Conservation (phyloP, 2,329 filamentous ascomycete genomes). For the Onygena corvina region DNA sequence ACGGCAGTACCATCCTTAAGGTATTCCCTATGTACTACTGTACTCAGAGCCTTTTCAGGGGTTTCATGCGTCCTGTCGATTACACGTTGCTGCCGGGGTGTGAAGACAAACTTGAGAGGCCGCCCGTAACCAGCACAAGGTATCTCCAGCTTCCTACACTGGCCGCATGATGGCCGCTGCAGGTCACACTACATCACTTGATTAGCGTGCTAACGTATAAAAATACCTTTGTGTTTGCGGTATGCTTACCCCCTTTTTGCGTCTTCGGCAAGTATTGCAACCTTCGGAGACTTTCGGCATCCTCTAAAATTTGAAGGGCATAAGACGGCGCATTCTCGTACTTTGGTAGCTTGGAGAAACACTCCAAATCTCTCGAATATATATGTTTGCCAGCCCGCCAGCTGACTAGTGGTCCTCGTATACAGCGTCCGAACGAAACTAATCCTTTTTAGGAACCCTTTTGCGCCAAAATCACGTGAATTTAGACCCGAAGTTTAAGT, state of each 20-base stretch:
- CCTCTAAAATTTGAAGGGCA: background rate
- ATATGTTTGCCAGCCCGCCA: background rate
- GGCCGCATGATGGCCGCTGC: conserved; percentile 7
- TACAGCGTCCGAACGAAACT: background rate
- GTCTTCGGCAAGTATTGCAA: conserved; percentile 8
- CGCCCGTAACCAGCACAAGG: conserved; percentile 1
- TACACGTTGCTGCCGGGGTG: background rate
- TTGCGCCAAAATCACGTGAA: background rate
- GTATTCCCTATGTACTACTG: background rate
- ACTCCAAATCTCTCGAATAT: background rate
- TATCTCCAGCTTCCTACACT: conserved; percentile 5
- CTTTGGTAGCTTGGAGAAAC: background rate
- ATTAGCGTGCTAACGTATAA: background rate
- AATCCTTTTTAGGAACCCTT: conserved; percentile 5
- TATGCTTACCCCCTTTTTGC: conserved; percentile 5
- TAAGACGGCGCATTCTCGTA: background rate
- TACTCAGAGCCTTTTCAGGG: background rate
- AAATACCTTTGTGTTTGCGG: background rate
- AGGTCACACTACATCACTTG: conserved; percentile 1
- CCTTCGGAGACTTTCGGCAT: conserved; percentile 5
- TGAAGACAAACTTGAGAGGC: conserved; percentile 1
- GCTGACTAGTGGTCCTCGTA: background rate
- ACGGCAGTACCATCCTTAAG: background rate
- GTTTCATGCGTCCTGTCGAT: background rate
- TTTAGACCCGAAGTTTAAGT: background rate